Base-by-base conservation (phyloP, 202 grass and related monocot species). In the Schoenoplectus triqueter region DNA sequence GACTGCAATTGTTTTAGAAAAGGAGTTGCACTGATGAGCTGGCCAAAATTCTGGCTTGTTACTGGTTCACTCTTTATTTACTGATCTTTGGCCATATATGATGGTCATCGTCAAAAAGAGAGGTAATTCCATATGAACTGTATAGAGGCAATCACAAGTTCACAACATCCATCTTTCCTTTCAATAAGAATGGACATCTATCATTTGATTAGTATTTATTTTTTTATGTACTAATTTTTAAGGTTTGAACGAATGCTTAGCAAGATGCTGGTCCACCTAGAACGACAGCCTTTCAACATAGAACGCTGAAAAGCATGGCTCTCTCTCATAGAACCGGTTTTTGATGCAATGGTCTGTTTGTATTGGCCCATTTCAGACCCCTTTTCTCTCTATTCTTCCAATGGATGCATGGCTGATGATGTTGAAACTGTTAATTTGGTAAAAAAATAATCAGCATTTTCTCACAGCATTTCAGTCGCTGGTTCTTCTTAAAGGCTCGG, bases 351-450 rank as follows among this genome's bases (percentile, higher is more conserved):
- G 96, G 93, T 6, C 84, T 98, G 20, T 95, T 98, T 68, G 51
- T 98, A 69, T 78, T 98, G 64, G 95, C 91, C 74, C 91, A 98
- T 88, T 98, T 98, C 49, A 86, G 90, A 55, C 91, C 85, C 54
- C 87, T 98, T 81, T 95, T 98, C 78, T 86, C 76, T 78, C 93
- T 98, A 64, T 98, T 95, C 85, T 95, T 95, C 59, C 88, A 91
- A 59, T 98, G 91, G 93, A 87, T 98, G 78, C 96, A 98, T 87
- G 31, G 79, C 82, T 59, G 93, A 95, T 88, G 96, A 98, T 87
- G 93, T 92, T 84, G 83, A 84, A 82, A 94, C 91, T 10, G 86
- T 94, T 94, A 52, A 86, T 47, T 82, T 92, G 86, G 96, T 98
- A 95, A 85, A 83, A 2, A 76, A 9, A 80, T 48, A 66, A 78